Conservation (phyloP, 1,284 basidiomycete species). For the Kalmanozyma brasiliensis region DNA sequence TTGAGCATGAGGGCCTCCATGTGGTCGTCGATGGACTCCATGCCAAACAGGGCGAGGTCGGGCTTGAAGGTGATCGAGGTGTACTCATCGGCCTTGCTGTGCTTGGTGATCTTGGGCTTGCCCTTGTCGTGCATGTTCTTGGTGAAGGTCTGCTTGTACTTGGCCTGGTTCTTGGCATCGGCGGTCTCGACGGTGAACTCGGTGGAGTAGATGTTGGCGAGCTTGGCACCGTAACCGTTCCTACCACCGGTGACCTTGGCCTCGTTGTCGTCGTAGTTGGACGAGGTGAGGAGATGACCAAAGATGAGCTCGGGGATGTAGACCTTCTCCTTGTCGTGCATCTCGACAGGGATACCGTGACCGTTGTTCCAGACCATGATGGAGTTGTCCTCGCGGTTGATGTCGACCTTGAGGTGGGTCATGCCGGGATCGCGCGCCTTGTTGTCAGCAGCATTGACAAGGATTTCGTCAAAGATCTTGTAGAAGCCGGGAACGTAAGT, state of each 20-base stretch:
- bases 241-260: conserved; percentile 98
- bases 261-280: conserved; percentile 98
- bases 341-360: conserved; percentile 91
- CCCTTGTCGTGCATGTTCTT: conserved; percentile 91
- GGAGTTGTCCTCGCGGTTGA: conserved; percentile 83
- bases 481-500: conserved; percentile 97
- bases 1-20: conserved; percentile 89
- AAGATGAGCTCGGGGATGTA: conserved; percentile 99
- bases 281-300: conserved; percentile 92
- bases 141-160: conserved; percentile 95
- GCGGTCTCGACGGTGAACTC: conserved; percentile 98
- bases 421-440: conserved; percentile 74
- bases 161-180: conserved; percentile 84
- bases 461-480: conserved; percentile 99
- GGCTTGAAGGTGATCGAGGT: conserved; percentile 96
- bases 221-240: conserved; percentile 95
- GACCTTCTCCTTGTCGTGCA: conserved; percentile 90
- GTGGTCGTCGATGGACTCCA: conserved; percentile 91
- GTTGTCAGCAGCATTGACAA: conserved; percentile 99
- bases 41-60: conserved; percentile 90
- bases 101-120: conserved; percentile 88
- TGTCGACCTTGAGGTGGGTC: conserved; percentile 70
- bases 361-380: conserved; percentile 98
- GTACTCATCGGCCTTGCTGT: conserved; percentile 78
- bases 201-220: conserved; percentile 97